These are phyloP conservation scores for Scutellaria baicalensis DNA, from an alignment of 257 asterid species.

Conservation along the genomic window DNA sequence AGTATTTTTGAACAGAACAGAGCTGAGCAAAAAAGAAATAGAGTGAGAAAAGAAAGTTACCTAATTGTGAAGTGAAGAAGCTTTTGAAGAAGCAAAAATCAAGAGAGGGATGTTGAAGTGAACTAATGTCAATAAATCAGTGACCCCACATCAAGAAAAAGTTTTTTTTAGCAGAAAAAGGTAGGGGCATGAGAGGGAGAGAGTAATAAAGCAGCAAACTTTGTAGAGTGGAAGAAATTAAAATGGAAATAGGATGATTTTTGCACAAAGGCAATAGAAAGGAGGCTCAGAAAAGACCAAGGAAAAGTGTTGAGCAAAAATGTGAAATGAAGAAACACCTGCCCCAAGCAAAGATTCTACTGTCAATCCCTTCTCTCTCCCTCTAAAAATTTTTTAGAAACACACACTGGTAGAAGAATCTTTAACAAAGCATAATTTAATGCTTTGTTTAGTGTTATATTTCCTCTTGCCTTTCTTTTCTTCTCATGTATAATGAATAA, in stretches of 20 bases:
- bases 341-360: slow-evolving; percentile 14
- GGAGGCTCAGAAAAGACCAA: slow-evolving; percentile 1
- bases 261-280: slow-evolving; percentile 15
- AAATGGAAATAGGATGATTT: slow-evolving; percentile 4
- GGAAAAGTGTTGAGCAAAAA: slow-evolving; percentile 11
- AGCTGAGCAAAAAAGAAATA: not conserved
- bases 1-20: not conserved
- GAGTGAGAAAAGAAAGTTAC: slow-evolving; percentile 11
- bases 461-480: not conserved
- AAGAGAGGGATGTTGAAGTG: slow-evolving; percentile 26
- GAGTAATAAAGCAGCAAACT: slow-evolving; percentile 15
- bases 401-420: slow-evolving; percentile 17
- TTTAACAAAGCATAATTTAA: slow-evolving; percentile 10
- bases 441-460: slow-evolving; percentile 17
- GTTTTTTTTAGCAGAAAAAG: slow-evolving; percentile 5
- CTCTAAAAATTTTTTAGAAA: slow-evolving; percentile 3
- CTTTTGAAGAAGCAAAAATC: slow-evolving; percentile 25
- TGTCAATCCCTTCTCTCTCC: not conserved
- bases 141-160: slow-evolving; percentile 34
- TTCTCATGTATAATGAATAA: no score
- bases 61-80: slow-evolving; percentile 29
- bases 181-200: not conserved
- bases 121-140: slow-evolving; percentile 23
- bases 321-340: slow-evolving; percentile 10
- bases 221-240: not conserved